A percentile compares a stretch with the other conserved stretches of the same genome.
Evolutionary conservation across 495 filamentous ascomycete genomes (phyloP).

Genomic region (Immersiella caudata): DNA sequence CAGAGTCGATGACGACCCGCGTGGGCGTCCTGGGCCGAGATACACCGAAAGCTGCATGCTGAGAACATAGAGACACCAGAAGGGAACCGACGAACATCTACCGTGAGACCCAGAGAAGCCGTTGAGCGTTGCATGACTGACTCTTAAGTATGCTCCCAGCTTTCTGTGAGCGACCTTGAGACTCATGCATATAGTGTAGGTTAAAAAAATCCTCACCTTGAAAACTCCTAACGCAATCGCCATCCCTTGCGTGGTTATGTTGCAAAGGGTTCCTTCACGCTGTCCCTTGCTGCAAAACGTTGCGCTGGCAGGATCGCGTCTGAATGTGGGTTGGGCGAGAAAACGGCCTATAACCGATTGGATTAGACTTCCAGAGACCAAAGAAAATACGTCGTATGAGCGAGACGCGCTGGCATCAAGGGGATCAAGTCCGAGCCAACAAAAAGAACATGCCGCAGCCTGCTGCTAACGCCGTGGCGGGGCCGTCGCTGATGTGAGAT

Average conservation of each 20-base stretch:
- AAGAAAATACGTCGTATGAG: not conserved
- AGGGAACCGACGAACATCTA: too few relatives aligned
- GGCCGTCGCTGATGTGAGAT: slow-evolving; percentile 11
- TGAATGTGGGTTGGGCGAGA: not conserved
- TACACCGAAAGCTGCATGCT: not conserved
- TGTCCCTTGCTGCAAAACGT: too few relatives aligned
- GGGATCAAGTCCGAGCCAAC: not conserved
- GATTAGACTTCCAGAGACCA: not conserved
- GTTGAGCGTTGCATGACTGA: too few relatives aligned
- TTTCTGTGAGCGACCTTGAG: too few relatives aligned
- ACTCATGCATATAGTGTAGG: too few relatives aligned
- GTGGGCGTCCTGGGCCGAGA: not conserved
- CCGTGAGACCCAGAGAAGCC: too few relatives aligned
- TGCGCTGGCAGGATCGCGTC: too few relatives aligned
- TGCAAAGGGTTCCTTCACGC: too few relatives aligned
- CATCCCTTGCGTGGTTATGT: too few relatives aligned
- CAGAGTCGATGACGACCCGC: not conserved
- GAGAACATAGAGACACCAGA: not conserved
- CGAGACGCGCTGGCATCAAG: not conserved
- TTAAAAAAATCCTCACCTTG: too few relatives aligned
- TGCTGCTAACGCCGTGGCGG: not conserved
- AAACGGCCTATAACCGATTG: not conserved
- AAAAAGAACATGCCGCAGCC: not conserved
- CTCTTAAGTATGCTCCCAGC: too few relatives aligned
- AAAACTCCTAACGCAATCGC: too few relatives aligned